phyloP scores from a whole-genome alignment of 495 filamentous ascomycete genomes.

The Neurospora terricola region DNA sequence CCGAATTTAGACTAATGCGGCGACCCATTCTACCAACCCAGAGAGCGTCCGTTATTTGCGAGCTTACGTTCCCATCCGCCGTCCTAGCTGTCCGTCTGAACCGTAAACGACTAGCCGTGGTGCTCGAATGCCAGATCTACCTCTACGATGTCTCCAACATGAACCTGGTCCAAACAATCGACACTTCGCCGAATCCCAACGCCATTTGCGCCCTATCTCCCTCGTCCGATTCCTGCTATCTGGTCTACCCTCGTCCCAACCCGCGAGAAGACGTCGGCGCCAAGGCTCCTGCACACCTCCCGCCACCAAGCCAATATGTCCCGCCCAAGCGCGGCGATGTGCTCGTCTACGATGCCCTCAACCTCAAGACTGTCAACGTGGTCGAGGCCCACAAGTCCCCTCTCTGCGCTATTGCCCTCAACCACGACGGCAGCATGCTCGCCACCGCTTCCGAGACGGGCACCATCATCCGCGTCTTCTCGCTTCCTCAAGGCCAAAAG shows the following conservation, averaged over 20 bases:
- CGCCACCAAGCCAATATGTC: slow-evolving; percentile 62
- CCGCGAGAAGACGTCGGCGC: slow-evolving; percentile 44
- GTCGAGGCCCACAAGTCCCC: slow-evolving; percentile 92
- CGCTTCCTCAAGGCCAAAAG: slow-evolving; percentile 78
- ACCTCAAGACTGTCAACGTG: slow-evolving; percentile 83
- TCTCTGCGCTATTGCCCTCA: slow-evolving; percentile 77
- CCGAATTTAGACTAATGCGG: not conserved
- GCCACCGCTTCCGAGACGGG: slow-evolving; percentile 96
- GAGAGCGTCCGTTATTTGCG: slow-evolving; percentile 94
- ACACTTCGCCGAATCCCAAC: slow-evolving; percentile 84
- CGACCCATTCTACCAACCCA: slow-evolving; percentile 22
- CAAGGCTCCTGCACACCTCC: slow-evolving; percentile 71
- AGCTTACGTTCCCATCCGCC: slow-evolving; percentile 91
- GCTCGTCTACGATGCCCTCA: slow-evolving; percentile 78
- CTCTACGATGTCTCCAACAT: slow-evolving; percentile 98
- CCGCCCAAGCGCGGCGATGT: slow-evolving; percentile 87
- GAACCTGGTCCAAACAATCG: slow-evolving; percentile 80
- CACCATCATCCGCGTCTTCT: slow-evolving; percentile 92
- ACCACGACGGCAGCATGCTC: slow-evolving; percentile 84
- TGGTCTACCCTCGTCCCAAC: slow-evolving; percentile 91
- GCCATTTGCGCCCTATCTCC: slow-evolving; percentile 89
- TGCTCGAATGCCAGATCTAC: slow-evolving; percentile 92
- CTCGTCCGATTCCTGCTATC: slow-evolving; percentile 88
- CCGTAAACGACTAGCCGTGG: slow-evolving; percentile 83
- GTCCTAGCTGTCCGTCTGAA: slow-evolving; percentile 89